These are phyloP conservation scores for Saturnispora gosingensis DNA, from an alignment of 805 yeast genomes.

Conservation along the genomic window DNA sequence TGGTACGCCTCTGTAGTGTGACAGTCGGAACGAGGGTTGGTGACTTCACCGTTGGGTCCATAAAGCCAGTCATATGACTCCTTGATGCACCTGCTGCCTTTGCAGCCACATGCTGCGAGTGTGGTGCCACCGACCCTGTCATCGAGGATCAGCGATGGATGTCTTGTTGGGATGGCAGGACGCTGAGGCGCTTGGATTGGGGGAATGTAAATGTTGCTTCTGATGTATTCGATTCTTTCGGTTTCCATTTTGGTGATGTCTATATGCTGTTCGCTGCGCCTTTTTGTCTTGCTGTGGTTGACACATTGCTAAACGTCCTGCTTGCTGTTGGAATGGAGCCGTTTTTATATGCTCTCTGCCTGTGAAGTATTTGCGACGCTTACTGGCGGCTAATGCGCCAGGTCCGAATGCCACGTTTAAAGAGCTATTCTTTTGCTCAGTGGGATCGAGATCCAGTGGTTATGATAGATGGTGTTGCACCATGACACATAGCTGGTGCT, in stretches of 20 bases:
- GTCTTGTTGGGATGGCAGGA: constrained; percentile 26
- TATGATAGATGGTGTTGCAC: not conserved
- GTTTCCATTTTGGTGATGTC: constrained; percentile 24
- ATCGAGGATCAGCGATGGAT: constrained; percentile 28
- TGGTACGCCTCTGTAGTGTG: constrained; percentile 24
- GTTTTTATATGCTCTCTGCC: not conserved
- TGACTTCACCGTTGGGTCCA: constrained; percentile 29
- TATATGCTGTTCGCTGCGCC: not conserved
- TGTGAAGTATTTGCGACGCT: not conserved
- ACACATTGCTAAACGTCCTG: not conserved
- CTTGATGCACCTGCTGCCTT: constrained; percentile 26
- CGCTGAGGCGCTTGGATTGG: constrained; percentile 13
- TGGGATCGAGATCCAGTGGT: not conserved
- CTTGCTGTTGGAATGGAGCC: not conserved
- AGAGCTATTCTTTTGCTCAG: not conserved
- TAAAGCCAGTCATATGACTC: constrained; percentile 30
- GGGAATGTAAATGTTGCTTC: constrained; percentile 28
- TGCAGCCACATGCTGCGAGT: constrained; percentile 27
- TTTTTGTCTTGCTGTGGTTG: not conserved
- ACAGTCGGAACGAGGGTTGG: constrained; percentile 17
- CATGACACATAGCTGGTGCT: not conserved
- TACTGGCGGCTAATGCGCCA: constrained; percentile 4
- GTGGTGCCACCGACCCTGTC: constrained; percentile 22
- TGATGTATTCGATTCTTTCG: constrained; percentile 23
- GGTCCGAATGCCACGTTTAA: not conserved